These are phyloP conservation scores for Neofusicoccum sp. DNA, from an alignment of 2,329 filamentous ascomycete species.

Conservation along the genomic window DNA sequence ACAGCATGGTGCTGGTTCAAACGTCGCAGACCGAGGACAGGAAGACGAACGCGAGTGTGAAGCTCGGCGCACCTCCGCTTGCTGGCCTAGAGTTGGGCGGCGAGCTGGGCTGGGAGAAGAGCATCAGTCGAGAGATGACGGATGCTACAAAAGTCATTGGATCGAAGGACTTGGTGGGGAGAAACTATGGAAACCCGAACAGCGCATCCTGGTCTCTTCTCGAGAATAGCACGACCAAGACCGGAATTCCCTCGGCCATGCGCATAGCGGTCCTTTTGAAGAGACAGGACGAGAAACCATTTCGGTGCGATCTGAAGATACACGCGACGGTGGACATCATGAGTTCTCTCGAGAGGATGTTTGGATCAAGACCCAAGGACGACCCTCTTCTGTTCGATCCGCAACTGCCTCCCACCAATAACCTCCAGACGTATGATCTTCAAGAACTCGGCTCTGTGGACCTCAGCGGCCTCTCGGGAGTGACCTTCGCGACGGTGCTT, in stretches of 20 bases:
- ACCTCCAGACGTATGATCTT: not conserved
- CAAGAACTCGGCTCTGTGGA: not conserved
- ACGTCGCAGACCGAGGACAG: not conserved
- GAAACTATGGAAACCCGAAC: constrained; percentile 22
- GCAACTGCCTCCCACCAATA: not conserved
- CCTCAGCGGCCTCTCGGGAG: not conserved
- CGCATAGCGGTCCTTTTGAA: constrained; percentile 26
- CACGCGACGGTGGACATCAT: constrained; percentile 29
- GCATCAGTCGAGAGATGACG: not conserved
- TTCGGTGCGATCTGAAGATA: constrained; percentile 30
- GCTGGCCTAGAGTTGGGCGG: not conserved
- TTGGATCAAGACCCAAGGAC: constrained; percentile 22
- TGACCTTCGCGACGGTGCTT: not conserved
- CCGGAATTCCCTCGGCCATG: constrained; percentile 25
- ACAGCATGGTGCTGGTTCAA: not conserved
- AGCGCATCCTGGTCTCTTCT: constrained; percentile 27
- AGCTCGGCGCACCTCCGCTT: not conserved
- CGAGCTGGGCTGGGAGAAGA: not conserved
- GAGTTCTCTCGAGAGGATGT: constrained; percentile 24
- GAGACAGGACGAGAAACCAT: constrained; percentile 27
- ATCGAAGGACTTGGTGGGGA: constrained; percentile 22
- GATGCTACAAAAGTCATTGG: constrained; percentile 21
- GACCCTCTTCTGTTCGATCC: constrained; percentile 22
- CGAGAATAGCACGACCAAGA: constrained; percentile 26
- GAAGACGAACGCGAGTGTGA: not conserved